Evolutionary conservation across 495 filamentous ascomycete species (phyloP).

Genomic region (Neurospora sp.): DNA sequence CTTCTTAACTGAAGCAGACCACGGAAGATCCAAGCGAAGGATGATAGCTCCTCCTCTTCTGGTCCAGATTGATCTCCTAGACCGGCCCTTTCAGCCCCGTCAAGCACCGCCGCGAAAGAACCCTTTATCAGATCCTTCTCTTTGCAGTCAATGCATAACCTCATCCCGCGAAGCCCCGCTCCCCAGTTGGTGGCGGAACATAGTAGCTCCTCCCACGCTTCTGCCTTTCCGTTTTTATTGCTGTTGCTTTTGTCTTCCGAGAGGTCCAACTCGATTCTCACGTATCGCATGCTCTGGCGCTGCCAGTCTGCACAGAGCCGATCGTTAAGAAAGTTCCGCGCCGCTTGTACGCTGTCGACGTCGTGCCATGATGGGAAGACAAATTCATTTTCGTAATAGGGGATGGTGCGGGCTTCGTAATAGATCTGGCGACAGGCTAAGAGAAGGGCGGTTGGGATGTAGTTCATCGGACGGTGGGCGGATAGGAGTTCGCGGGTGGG

Average conservation of each 20-base stretch:
- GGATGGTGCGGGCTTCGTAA: slow-evolving; percentile 18
- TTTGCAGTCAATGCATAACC: slow-evolving; percentile 8
- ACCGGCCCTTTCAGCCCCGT: not conserved
- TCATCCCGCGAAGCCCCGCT: slow-evolving; percentile 15
- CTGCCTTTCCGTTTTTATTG: not conserved
- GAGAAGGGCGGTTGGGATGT: slow-evolving; percentile 23
- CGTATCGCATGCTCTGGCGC: slow-evolving; percentile 22
- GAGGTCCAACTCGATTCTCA: slow-evolving; percentile 16
- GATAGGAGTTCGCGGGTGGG: slow-evolving; percentile 15
- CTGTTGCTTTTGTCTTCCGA: not conserved
- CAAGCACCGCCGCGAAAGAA: not conserved
- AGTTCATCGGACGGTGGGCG: slow-evolving; percentile 17
- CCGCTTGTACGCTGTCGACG: slow-evolving; percentile 3
- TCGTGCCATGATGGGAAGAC: slow-evolving; percentile 25
- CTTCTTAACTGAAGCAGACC: not conserved
- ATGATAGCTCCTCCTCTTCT: not conserved
- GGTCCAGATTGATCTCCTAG: not conserved
- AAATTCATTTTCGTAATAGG: slow-evolving; percentile 30
- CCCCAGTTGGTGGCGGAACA: slow-evolving; percentile 17
- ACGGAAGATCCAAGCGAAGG: slow-evolving; percentile 4
- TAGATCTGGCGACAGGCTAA: slow-evolving; percentile 22
- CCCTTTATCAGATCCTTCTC: not conserved
- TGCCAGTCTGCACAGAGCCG: slow-evolving; percentile 18
- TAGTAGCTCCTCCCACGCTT: slow-evolving; percentile 21
- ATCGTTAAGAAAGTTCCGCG: slow-evolving; percentile 10